phyloP scores from a whole-genome alignment of 1,284 basidiomycete genomes.

The Puccinia horiana region DNA sequence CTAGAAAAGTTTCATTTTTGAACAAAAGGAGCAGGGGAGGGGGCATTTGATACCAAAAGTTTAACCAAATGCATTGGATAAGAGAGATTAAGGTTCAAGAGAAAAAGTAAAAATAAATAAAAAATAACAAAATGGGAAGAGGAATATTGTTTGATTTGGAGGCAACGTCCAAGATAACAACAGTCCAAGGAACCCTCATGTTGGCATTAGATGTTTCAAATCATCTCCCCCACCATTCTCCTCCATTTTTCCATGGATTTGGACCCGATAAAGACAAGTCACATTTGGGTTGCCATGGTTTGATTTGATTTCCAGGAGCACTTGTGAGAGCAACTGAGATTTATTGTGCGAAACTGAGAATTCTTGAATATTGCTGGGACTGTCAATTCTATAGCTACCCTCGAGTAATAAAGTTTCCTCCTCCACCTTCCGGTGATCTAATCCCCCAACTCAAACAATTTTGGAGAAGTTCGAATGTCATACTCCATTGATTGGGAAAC shows the following conservation, averaged over 20 bases:
- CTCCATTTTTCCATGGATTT: background rate
- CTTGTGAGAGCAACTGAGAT: background rate
- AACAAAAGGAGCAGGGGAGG: too few relatives aligned
- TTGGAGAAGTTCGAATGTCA: conserved; percentile 24
- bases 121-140: too few relatives aligned
- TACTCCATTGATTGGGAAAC: background rate
- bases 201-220: background rate
- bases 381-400: background rate
- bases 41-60: too few relatives aligned
- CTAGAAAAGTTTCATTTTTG: too few relatives aligned
- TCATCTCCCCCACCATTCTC: too few relatives aligned
- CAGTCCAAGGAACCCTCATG: background rate
- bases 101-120: too few relatives aligned
- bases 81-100: too few relatives aligned
- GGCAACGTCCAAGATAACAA: too few relatives aligned
- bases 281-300: conserved; percentile 6
- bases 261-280: conserved; percentile 13
- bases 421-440: background rate
- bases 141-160: too few relatives aligned
- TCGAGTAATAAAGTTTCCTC: background rate
- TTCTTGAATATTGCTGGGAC: background rate
- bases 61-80: too few relatives aligned
- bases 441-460: conserved; percentile 23
- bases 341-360: background rate
- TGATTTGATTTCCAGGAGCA: conserved; percentile 22